Evolutionary conservation across 2,329 filamentous ascomycete species (phyloP), one percentile per base, ranked within the genome.

Genomic region (Scedosporium apiospermum): DNA sequence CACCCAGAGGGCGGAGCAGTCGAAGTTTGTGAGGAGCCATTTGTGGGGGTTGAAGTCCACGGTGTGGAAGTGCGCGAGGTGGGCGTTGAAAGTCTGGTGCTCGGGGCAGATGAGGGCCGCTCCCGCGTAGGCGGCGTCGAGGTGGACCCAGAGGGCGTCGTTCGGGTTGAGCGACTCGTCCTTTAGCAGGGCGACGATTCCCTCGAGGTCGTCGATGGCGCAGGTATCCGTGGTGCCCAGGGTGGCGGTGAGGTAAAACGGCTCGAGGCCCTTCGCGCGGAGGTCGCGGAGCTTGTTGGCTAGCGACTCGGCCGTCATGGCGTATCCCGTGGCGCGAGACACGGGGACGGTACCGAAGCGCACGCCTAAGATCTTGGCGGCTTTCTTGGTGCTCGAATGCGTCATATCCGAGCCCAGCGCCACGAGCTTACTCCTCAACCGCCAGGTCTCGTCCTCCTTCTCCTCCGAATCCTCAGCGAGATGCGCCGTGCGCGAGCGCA

Each of bases 41-140:
- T 98, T 98, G 81, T 97, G 93, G 84, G 96, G 89, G 79, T 97
- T 98, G 78, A 93, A 86, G 75, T 96, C 88, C 82, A 96, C 96
- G 66, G 88, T 92, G 78, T 96, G 90, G 71, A 96, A 92, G 23
- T 80, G 76, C 1, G 80, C 76, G 60, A 93, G 81, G 14, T 84
- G 76, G 21, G 77, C 80, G 59, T 57, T 55, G 7, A 84, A 76
- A 23, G 78, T 71, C 63, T 91, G 89, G 74, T 90, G 89, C 73
- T 96, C 91, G 2, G 91, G 88, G 23, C 89, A 87, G 3, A 96
- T 78, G 3, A 98, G 84, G 0, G 93, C 90, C 0, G 91, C 87
- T 2, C 93, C 93, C 0, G 93, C 93, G 74, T 96, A 97, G 0
- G 93, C 93, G 10, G 91, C 93, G 75, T 98, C 93, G 62, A 97